Evolutionary conservation across 108 stramenopile genomes (phyloP).

Genomic region (Cyclotella cryptica): DNA sequence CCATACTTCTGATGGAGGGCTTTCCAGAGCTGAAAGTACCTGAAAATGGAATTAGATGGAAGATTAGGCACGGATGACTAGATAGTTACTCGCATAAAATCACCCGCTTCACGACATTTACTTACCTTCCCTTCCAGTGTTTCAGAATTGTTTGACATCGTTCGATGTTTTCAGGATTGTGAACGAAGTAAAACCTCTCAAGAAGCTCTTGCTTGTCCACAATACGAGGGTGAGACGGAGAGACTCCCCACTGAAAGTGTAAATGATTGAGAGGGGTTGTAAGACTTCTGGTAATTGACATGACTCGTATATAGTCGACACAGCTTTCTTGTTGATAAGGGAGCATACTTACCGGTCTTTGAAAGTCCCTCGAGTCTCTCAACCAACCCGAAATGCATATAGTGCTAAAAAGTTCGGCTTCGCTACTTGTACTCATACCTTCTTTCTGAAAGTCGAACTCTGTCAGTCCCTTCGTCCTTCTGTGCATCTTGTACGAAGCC

Average conservation of each 20-base stretch:
- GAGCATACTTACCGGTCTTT: constrained; percentile 57
- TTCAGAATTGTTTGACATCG: constrained; percentile 68
- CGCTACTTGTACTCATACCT: constrained; percentile 40
- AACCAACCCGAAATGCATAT: constrained; percentile 89
- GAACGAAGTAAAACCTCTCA: constrained; percentile 80
- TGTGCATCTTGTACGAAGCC: constrained; percentile 85
- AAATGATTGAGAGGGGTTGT: neutral
- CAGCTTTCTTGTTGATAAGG: neutral
- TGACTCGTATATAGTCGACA: neutral
- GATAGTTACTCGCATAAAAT: too few species aligned
- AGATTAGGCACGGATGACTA: too few species aligned
- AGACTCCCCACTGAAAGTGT: constrained; percentile 68
- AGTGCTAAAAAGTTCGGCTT: constrained; percentile 79
- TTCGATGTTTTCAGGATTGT: constrained; percentile 75
- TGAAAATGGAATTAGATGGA: neutral
- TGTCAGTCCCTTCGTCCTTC: constrained; percentile 81
- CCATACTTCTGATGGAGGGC: constrained; percentile 81
- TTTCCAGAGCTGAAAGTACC: constrained; percentile 75
- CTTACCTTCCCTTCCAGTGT: constrained; percentile 68
- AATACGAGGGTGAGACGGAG: constrained; percentile 72
- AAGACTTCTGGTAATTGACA: neutral
- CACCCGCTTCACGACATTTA: too few species aligned
- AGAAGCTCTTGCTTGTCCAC: constrained; percentile 68
- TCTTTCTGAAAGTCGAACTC: constrained; percentile 83
- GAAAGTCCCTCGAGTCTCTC: constrained; percentile 78